Evolutionary conservation across 2,329 filamentous ascomycete species (phyloP), one percentile per base, ranked within the genome.

Genomic region (Trichophyton simii): DNA sequence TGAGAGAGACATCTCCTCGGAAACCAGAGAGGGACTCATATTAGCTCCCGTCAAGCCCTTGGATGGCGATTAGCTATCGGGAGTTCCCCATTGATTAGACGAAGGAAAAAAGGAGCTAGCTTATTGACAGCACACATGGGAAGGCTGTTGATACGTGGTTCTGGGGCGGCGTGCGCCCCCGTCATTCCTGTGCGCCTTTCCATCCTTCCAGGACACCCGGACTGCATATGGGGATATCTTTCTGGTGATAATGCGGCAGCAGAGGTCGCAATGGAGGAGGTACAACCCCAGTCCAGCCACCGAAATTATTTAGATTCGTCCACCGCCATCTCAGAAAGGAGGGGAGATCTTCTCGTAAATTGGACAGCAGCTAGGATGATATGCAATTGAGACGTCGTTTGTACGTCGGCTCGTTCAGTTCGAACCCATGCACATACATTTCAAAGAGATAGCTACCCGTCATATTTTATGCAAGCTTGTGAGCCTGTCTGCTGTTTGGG

Each of bases 331-430:
- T 34, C 31, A 36, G 46, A 52, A 25, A 28, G 13, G 46, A 20
- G 44, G 46, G 46, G 8, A 25, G 46, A 52, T 52, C 52, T 36
- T 20, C 52, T 55, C 52, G 52, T 55, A 55, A 55, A 36, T 7
- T 36, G 31, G 25, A 34, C 13, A 18, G 28, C 28, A 15, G 52
- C 52, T 55, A 20, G 52, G 52, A 18, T 55, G 4, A 55, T 38
- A 55, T 55, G 52, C 52, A 55, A 55, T 55, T 36, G 52, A 18
- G 28, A 36, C 52, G 52, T 55, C 13, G 52, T 55, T 55, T 36
- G 28, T 36, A 36, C 28, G 28, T 36, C 52, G 22, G 31, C 11
- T 55, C 15, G 1, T n/a, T 11, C 31, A 55, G 34, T 38, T 55
- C 52, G 15, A 34, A 55, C 28, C 52, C 31, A 55, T 55, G 52